phyloP scores from a whole-genome alignment of 345 rosid genomes.

The Populus alba region DNA sequence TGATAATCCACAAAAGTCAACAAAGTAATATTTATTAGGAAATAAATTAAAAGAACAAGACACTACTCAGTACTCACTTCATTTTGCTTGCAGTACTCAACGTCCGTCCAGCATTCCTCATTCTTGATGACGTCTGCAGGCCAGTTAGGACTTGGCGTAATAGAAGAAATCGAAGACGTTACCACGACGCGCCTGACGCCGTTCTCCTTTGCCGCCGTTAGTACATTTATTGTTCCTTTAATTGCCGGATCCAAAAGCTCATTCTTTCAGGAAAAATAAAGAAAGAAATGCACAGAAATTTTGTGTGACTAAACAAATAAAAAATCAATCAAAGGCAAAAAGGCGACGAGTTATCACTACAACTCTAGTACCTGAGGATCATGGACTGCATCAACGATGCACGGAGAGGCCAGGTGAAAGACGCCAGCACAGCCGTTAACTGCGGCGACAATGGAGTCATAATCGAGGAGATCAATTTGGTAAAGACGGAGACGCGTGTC shows the following conservation, averaged over 20 bases:
- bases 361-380: conserved; percentile 66
- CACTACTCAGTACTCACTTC: conserved; percentile 38
- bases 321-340: background rate
- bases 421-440: conserved; percentile 70
- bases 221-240: conserved; percentile 73
- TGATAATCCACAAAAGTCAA: background rate
- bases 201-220: conserved; percentile 67
- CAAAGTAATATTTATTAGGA: background rate
- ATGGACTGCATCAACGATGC: conserved; percentile 64
- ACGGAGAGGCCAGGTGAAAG: conserved; percentile 92
- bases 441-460: conserved; percentile 61
- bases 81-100: conserved; percentile 64
- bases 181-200: conserved; percentile 82
- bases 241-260: conserved; percentile 84
- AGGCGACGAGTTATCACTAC: background rate
- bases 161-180: conserved; percentile 78
- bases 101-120: conserved; percentile 86
- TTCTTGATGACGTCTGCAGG: conserved; percentile 64
- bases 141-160: conserved; percentile 83
- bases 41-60: background rate
- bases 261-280: conserved; percentile 36
- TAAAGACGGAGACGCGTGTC: conserved; percentile 70
- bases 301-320: background rate
- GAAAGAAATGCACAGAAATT: background rate
- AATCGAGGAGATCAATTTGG: conserved; percentile 82